Evolutionary conservation across 371 early-diverging fungal genomes (phyloP), one percentile per base, ranked within the genome.

Genomic region (Saksenaea vasiformis): DNA sequence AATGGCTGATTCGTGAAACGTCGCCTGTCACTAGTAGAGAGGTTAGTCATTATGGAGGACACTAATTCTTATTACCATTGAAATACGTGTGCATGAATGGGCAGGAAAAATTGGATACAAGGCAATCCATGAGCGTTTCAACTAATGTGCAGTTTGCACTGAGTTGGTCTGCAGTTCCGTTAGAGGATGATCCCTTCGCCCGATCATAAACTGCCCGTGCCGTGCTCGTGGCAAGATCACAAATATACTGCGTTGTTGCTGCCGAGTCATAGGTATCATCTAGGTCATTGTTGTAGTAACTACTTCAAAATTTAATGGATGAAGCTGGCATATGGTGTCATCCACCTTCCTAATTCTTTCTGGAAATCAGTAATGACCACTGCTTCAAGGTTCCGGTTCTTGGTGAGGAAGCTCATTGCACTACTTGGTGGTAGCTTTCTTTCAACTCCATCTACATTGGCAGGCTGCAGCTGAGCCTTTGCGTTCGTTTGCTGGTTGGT

Each of bases 371-470:
- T 83, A 39, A 92, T 54, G 0, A 91, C 89, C 5, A 87, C 84
- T 0, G 91, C 84, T 5, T 88, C 80, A 22, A 92, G 85, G 15
- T 69, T 71, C 38, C 78, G 75, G 15, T 78, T 84, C 54, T 88
- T 77, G 43, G 78, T 67, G 61, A 91, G 68, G 64, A 92, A 93
- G 17, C 90, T 78, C 91, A 90, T 90, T 1, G 88, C 82, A 54
- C 90, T 88, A 15, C 90, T 88, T 5, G 94, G 94, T 3, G 94
- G 94, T 14, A 93, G 62, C 54, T 85, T 73, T 1, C 78, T 67
- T 19, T 88, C 79, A 0, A 74, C 64, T 1, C 77, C 85, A 65
- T 87, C 85, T 2, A 57, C 47, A 39, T 72, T 70, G 15, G 88
- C 88, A 10, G 69, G 58, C 19, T 75, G 70, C 0, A 87, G 63